Evolutionary conservation across 805 yeast genomes (phyloP).

Genomic region (Aciculoconidium aculeatum): DNA sequence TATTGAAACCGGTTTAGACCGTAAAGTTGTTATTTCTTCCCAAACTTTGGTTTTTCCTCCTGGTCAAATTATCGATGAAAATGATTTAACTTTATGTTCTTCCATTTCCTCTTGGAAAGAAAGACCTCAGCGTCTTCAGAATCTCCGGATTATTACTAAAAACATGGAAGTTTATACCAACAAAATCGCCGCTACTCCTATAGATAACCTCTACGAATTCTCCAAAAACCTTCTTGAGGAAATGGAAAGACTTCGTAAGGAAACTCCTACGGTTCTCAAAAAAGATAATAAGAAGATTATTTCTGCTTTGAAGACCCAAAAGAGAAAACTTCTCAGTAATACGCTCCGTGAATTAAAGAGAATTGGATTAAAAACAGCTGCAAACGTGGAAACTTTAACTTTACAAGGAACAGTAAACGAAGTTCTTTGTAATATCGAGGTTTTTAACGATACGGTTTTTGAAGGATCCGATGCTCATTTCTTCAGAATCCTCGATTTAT

Average conservation of each 20-base stretch:
- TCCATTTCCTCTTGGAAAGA: constrained; percentile 43
- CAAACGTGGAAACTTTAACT: constrained; percentile 60
- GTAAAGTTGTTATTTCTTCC: not conserved
- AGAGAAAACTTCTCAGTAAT: constrained; percentile 70
- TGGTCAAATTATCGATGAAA: constrained; percentile 8
- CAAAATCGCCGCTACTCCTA: constrained; percentile 23
- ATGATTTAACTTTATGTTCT: constrained; percentile 18
- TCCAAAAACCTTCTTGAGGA: constrained; percentile 51
- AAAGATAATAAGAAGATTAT: constrained; percentile 69
- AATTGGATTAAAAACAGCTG: constrained; percentile 67
- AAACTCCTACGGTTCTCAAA: constrained; percentile 67
- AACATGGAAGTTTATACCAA: constrained; percentile 50
- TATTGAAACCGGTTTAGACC: constrained; percentile 57
- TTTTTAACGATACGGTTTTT: constrained; percentile 35
- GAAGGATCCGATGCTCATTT: constrained; percentile 46
- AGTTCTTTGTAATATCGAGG: constrained; percentile 50
- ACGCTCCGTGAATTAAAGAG: constrained; percentile 66
- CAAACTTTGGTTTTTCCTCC: constrained; percentile 9
- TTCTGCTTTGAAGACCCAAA: constrained; percentile 74
- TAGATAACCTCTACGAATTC: constrained; percentile 48
- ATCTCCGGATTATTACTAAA: constrained; percentile 42
- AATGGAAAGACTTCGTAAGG: constrained; percentile 59
- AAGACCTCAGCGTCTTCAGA: constrained; percentile 53
- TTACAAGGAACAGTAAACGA: constrained; percentile 57
- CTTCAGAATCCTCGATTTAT: constrained; percentile 66